Percentiles rank a stretch among this genome's conserved stretches.
Conservation (phyloP, 371 early-diverging fungal species). For the Amoeboradix gromovi region DNA sequence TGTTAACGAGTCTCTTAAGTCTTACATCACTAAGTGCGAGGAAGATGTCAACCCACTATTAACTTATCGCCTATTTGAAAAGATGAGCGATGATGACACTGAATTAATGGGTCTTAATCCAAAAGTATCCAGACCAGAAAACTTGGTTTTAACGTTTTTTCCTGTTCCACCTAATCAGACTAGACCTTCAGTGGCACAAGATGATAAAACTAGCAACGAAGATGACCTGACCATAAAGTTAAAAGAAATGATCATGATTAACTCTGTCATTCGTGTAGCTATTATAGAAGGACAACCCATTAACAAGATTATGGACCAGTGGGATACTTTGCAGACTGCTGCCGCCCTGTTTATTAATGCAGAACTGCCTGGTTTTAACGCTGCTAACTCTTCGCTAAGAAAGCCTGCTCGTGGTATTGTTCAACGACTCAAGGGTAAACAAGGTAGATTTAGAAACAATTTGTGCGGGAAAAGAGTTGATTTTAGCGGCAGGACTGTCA, state of each 20-base stretch:
- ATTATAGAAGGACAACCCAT: constrained; percentile 53
- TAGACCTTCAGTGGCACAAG: constrained; percentile 85
- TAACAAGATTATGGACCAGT: constrained; percentile 45
- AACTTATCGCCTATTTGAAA: constrained; percentile 54
- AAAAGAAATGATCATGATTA: constrained; percentile 82
- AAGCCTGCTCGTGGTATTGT: constrained; percentile 52
- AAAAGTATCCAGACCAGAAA: constrained; percentile 53
- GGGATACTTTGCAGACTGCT: constrained; percentile 90
- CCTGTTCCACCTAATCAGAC: constrained; percentile 93
- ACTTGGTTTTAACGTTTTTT: constrained; percentile 64
- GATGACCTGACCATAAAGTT: constrained; percentile 96
- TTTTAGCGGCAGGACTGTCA: constrained; percentile 96
- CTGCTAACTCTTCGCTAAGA: constrained; percentile 18
- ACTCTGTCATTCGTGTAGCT: constrained; percentile 50
- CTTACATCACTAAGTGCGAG: constrained; percentile 46
- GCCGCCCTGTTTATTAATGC: constrained; percentile 89
- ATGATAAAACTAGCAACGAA: constrained; percentile 52
- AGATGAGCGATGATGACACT: constrained; percentile 40
- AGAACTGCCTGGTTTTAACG: constrained; percentile 50
- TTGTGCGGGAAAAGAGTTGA: constrained; percentile 98
- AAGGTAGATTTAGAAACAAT: constrained; percentile 97
- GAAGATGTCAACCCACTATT: constrained; percentile 82
- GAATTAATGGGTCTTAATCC: constrained; percentile 76
- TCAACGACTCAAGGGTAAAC: constrained; percentile 96
- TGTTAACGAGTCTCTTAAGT: constrained; percentile 37